These are phyloP conservation scores for Trichosporon coremiiforme DNA, from an alignment of 1,284 basidiomycete genomes.

Conservation along the genomic window DNA sequence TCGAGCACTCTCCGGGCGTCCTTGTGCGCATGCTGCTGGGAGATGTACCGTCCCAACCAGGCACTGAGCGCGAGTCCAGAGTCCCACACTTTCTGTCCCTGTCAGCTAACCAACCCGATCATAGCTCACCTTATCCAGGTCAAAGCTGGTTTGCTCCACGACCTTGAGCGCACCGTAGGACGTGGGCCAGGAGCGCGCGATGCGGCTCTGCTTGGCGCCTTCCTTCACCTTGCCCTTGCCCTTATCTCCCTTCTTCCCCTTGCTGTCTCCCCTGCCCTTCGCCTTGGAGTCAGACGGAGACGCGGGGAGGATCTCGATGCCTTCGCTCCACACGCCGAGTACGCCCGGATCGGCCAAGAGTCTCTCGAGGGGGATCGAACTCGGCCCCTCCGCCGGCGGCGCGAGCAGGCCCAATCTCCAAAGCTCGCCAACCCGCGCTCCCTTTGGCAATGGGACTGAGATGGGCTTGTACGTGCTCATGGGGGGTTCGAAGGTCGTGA, in stretches of 20 bases:
- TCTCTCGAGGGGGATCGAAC: neutral
- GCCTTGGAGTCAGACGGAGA: conserved; percentile 5
- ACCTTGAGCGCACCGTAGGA: conserved; percentile 59
- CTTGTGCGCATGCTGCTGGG: conserved; percentile 7
- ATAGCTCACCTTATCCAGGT: conserved; percentile 74
- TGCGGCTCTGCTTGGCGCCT: conserved; percentile 69
- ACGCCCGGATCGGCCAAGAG: conserved; percentile 27
- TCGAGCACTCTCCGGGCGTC: conserved; percentile 25
- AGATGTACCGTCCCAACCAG: conserved; percentile 62
- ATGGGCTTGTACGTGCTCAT: conserved; percentile 72
- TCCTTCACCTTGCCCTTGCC: conserved; percentile 28
- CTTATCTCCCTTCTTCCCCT: conserved; percentile 31
- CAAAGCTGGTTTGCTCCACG: conserved; percentile 78
- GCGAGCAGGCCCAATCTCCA: conserved; percentile 68
- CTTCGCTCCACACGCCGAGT: conserved; percentile 53
- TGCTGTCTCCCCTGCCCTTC: conserved; percentile 31
- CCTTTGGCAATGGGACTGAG: conserved; percentile 64
- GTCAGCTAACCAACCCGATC: neutral
- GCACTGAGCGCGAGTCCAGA: conserved; percentile 77
- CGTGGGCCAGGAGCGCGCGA: conserved; percentile 65
- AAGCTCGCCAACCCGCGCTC: conserved; percentile 60
- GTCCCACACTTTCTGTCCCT: conserved; percentile 82
- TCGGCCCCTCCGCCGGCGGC: conserved; percentile 5
- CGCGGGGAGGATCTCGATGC: conserved; percentile 38
- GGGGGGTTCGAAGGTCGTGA: conserved; percentile 68